Percentiles rank a stretch among this genome's conserved stretches.
Evolutionary conservation across 2,329 filamentous ascomycete genomes (phyloP).

Genomic region (Alternaria angustiovoidea): DNA sequence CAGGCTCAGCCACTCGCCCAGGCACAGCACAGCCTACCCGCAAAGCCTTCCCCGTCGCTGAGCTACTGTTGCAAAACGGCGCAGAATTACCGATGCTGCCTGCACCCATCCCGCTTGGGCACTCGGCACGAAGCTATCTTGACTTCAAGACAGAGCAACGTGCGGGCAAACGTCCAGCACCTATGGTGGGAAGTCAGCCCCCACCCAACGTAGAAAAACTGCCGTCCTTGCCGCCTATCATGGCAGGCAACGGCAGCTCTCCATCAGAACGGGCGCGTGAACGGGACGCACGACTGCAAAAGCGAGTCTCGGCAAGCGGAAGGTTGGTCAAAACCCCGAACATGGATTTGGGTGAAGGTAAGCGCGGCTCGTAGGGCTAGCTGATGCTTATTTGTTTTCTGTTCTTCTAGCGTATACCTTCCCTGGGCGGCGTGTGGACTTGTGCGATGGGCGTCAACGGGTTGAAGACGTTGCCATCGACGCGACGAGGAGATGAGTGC

Average conservation of each 20-base stretch:
- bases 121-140: conserved; percentile 81
- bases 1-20: conserved; percentile 53
- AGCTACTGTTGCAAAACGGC: conserved; percentile 91
- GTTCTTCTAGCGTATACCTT: conserved; percentile 46
- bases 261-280: conserved; percentile 50
- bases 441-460: conserved; percentile 41
- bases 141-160: conserved; percentile 73
- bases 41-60: conserved; percentile 82
- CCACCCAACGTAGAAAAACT: conserved; percentile 64
- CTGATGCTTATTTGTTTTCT: conserved; percentile 39
- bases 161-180: conserved; percentile 47
- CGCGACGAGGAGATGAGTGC: conserved; percentile 5
- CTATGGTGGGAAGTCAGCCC: conserved; percentile 59
- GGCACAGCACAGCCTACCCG: conserved; percentile 52
- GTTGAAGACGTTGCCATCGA: conserved; percentile 26
- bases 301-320: conserved; percentile 51
- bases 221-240: conserved; percentile 66
- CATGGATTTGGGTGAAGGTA: conserved; percentile 43
- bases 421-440: conserved; percentile 43
- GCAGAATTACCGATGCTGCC: conserved; percentile 80
- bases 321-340: conserved; percentile 50
- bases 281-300: conserved; percentile 49
- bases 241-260: conserved; percentile 51
- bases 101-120: conserved; percentile 84
- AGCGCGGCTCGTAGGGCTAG: conserved; percentile 43